Evolutionary conservation across 768 basidiomycete species (phyloP), one percentile per base, ranked within the genome.

Genomic region (Naganishia vishniacii): DNA sequence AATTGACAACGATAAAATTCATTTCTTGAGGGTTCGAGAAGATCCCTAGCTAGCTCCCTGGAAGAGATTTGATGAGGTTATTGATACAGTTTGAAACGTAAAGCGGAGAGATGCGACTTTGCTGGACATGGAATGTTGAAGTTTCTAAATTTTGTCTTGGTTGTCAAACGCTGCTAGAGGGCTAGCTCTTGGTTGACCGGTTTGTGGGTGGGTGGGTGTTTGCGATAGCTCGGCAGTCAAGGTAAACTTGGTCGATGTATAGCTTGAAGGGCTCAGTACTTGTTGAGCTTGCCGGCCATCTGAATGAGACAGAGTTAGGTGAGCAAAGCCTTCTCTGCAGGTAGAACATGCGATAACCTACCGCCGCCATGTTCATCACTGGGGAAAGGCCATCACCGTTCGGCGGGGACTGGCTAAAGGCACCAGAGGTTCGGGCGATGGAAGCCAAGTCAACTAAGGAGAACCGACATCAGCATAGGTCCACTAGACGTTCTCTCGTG

Each of bases 351-450:
- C 8, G n/a, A 37, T 18, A 13, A 63, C 62, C 2, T 44, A 61
- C 60, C 41, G 65, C 68, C 20, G 41, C 47, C 67, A 72, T 75
- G 67, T 62, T 62, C 66, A 71, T 73, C 63, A 71, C 70, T 47
- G 72, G 72, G 65, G 74, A 51, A 32, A 71, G 62, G 45, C 59
- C 49, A 28, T 73, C 70, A 62, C 68, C 61, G 79, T 76, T 41
- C 81, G 86, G 67, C 83, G 86, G 65, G 77, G 79, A 67, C 83
- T 84, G 73, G 37, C 75, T 70, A 45, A 79, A 73, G n/a, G 78
- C 90, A 65, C 81, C 82, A 9, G 89, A 91, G 62, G 88, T 88
- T 70, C 88, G 85, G 15, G 91, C 91, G 71, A 93, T 92, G 61
- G 86, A 81, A 34, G 83, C 81, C 64, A 93, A 82, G 77, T 91